Base-by-base conservation (phyloP, 2,329 filamentous ascomycete genomes). In the Colletotrichum neosansevieriae region DNA sequence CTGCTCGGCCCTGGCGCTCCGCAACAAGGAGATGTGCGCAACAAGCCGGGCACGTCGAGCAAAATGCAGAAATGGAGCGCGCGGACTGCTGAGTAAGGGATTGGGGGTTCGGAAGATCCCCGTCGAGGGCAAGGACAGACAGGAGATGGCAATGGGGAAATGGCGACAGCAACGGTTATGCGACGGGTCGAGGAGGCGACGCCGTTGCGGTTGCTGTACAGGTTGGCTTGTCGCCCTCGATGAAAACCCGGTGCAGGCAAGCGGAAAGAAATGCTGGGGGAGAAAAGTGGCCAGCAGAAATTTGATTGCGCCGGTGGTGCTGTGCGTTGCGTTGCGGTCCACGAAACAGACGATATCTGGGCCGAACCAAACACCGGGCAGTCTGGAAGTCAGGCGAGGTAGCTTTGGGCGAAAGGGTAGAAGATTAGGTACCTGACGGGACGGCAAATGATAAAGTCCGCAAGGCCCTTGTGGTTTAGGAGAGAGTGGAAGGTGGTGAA, bases 331-430 rank as follows among this genome's bases (percentile, higher is more conserved):
- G 36, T 38, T 38, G 34, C 17, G 29, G 51, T 54, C 36, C 34
- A 34, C 51, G 34, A 54, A 32, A 36, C 51, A 17, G 51, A 15
- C n/a, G 51, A 40, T 54, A 54, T 17, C 36, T 54, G 32, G 19
- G 36, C 34, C 51, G 34, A 53, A 24, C 49, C 34, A 34, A 53
- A 53, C 49, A 53, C 49, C 49, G n/a, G n/a, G n/a, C n/a, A 53
- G 29, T 6, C 4, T 29, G 29, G 24, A 54, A 17, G 12, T 34
- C 15, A 36, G 34, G 34, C 51, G 34, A 19, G 32, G 51, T 54
- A 40, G 51, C 19, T 54, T 11, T 19, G 51, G 34, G 34, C 36
- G 34, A 54, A 34, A 36, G 51, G 17, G 12, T 53, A 19, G 32
- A 34, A 24, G 34, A 34, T 17, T 15, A 54, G 51, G 51, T 54